Percentiles rank a stretch among this genome's conserved stretches.
Evolutionary conservation across 306 rosid genomes (phyloP).

Genomic region (Begonia peltatifolia): DNA sequence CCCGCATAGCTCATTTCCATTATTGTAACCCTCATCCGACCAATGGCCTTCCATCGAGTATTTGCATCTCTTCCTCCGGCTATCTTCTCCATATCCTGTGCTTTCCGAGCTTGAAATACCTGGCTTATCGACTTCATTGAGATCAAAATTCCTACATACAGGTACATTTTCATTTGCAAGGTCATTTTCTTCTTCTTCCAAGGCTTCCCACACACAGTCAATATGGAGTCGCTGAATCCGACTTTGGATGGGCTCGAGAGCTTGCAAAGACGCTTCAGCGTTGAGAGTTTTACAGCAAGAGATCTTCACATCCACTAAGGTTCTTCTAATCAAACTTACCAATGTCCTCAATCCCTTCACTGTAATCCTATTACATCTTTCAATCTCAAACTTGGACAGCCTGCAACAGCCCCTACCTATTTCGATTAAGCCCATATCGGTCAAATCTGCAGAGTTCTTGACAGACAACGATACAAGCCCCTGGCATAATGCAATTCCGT

Average conservation of each 20-base stretch:
- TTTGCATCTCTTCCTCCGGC: constrained; percentile 38
- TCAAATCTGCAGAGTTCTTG: constrained; percentile 55
- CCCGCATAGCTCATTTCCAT: constrained; percentile 27
- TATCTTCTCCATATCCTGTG: too few relatives aligned
- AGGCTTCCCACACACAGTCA: constrained; percentile 62
- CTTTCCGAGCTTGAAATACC: too few relatives aligned
- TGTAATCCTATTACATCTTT: constrained; percentile 62
- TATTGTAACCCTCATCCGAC: background rate
- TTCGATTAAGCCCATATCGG: constrained; percentile 86
- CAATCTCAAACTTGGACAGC: constrained; percentile 42
- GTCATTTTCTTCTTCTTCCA: too few relatives aligned
- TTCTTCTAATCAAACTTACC: constrained; percentile 39
- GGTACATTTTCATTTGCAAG: too few relatives aligned
- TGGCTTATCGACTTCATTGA: too few relatives aligned
- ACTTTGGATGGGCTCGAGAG: constrained; percentile 60
- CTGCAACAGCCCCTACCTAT: constrained; percentile 73
- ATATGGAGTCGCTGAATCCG: constrained; percentile 63
- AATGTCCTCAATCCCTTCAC: constrained; percentile 59
- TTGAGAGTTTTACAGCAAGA: constrained; percentile 58
- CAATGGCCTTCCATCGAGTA: constrained; percentile 7
- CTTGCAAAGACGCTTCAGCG: constrained; percentile 36
- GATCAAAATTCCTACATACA: too few relatives aligned
- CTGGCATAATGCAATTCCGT: constrained; percentile 75
- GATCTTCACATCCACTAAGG: constrained; percentile 49
- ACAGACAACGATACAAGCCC: constrained; percentile 59